These are phyloP conservation scores for Crithidia thermophila DNA, from an alignment of 208 protist genomes.

Conservation along the genomic window DNA sequence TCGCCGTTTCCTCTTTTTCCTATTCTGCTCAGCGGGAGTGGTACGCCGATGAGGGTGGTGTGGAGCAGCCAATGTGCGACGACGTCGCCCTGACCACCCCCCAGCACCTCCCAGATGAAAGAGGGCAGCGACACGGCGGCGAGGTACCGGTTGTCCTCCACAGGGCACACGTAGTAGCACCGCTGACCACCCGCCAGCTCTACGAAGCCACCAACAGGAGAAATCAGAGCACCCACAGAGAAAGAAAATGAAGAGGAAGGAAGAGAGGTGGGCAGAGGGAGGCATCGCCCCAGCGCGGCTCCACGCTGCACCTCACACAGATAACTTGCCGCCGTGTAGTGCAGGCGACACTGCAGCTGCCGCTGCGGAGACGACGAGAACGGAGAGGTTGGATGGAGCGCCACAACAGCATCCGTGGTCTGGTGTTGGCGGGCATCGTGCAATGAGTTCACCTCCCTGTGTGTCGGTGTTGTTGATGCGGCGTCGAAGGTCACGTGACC, in stretches of 20 bases:
- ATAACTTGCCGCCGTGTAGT: constrained; percentile 43
- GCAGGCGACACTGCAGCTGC: constrained; percentile 30
- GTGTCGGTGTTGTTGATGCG: too few species aligned
- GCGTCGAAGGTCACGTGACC: too few species aligned
- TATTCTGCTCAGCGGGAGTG: constrained; percentile 16
- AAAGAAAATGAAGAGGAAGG: background rate
- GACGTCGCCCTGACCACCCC: constrained; percentile 28
- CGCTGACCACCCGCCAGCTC: constrained; percentile 32
- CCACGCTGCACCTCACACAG: constrained; percentile 38
- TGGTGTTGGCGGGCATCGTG: too few species aligned
- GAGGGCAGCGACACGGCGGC: constrained; percentile 42
- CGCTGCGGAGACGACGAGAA: background rate
- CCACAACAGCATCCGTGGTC: too few species aligned
- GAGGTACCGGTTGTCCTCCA: constrained; percentile 57
- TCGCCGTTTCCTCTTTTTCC: background rate
- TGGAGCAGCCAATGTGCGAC: constrained; percentile 32
- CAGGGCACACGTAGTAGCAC: constrained; percentile 41
- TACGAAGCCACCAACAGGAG: constrained; percentile 7
- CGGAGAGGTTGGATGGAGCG: too few species aligned
- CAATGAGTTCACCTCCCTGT: too few species aligned
- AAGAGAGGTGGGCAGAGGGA: background rate
- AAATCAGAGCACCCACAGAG: background rate
- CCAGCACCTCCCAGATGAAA: constrained; percentile 42
- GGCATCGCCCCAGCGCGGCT: constrained; percentile 3
- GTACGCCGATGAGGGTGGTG: constrained; percentile 51